Evolutionary conservation across 2,329 filamentous ascomycete genomes (phyloP), one percentile per base, ranked within the genome.

Genomic region (Seiridium unicorne): DNA sequence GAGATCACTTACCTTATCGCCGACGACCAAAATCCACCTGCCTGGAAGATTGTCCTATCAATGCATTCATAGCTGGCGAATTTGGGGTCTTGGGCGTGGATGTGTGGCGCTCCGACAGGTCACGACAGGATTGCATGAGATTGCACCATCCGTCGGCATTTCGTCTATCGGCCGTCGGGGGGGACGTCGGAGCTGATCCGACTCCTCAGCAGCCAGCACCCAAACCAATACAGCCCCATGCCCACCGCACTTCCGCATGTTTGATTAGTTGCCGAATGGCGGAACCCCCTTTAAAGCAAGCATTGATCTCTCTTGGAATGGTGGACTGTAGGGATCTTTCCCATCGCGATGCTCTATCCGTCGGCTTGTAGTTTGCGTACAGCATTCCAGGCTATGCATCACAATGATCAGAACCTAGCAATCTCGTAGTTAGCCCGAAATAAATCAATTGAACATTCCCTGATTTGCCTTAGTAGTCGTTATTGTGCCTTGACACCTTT

Each of bases 131-230:
- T 42, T 44, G 35, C 40, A 49, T 36, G 44, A 44, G 55, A 58
- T 58, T 49, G 55, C 55, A 46, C 40, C 55, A 58, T 58, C 55
- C 46, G 55, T 49, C 55, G 55, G 55, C 32, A 48, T 26, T 9
- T 44, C 31, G 18, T 26, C 9, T 51, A 51, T 46, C 55, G 55
- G 55, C 55, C 46, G 55, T 58, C 55, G 55, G 55, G 40, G 55
- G 32, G 32, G 38, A 53, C 49, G 38, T 53, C 49, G 49, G 49
- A 32, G 49, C 49, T 58, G 32, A 40, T 49, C 55, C 55, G 55
- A 58, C 31, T n/a, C 46, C 18, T 51, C 55, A 58, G n/a, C 51
- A 44, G 18, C 51, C 42, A 40, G 35, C 6, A 44, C 35, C 18
- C 32, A 10, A 18, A 35, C 11, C 11, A 36, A 11, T 40, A 34